phyloP scores from a whole-genome alignment of 768 basidiomycete genomes.

The Russula earlei region DNA sequence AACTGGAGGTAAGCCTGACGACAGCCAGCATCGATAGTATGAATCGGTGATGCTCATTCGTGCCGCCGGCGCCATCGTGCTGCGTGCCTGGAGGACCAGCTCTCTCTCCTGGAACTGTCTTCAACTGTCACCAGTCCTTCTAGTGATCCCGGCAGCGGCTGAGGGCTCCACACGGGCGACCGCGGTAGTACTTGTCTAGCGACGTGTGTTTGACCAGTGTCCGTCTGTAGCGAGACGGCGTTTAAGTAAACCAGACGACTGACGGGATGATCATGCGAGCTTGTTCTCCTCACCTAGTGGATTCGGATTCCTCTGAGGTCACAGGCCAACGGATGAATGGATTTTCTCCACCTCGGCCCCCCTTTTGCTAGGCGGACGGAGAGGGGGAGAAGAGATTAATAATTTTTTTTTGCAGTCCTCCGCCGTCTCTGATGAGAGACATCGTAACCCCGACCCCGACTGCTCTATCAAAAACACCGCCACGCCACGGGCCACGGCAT shows the following conservation, averaged over 20 bases:
- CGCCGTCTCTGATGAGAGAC: neutral
- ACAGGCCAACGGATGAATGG: neutral
- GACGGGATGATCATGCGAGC: neutral
- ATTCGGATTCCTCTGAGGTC: neutral
- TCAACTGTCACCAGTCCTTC: neutral
- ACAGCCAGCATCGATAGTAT: neutral
- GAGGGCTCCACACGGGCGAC: neutral
- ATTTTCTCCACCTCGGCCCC: neutral
- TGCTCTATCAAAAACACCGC: neutral
- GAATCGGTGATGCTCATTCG: too few species aligned
- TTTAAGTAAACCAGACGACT: slow-evolving; percentile 4
- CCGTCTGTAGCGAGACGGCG: slow-evolving; percentile 1
- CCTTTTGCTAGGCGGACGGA: neutral
- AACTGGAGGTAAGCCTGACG: neutral
- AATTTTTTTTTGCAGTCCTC: neutral
- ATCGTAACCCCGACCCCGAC: slow-evolving; percentile 1
- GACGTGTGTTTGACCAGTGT: neutral
- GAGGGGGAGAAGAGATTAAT: neutral
- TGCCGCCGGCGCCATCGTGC: neutral
- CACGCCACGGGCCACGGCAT: too few species aligned
- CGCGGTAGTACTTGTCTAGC: neutral
- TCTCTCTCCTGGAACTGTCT: neutral
- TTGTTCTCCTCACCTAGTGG: neutral
- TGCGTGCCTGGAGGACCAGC: neutral
- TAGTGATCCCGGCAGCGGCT: neutral